Conservation (phyloP, 495 filamentous ascomycete genomes). For the Podospora sp. region DNA sequence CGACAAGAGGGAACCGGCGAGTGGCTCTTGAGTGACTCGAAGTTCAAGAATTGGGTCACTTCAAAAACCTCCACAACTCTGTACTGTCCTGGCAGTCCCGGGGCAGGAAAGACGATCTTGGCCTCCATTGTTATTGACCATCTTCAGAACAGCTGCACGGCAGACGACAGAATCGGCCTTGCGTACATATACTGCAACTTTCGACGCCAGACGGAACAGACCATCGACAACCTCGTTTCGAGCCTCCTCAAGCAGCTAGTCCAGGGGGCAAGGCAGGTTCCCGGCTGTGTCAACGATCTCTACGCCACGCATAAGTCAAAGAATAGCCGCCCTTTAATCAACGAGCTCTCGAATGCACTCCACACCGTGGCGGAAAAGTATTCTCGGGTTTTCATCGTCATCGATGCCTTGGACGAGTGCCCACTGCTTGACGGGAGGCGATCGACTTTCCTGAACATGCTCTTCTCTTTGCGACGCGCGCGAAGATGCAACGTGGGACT, state of each 20-base stretch:
- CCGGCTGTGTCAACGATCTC: no score
- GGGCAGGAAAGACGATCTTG: conserved; percentile 10
- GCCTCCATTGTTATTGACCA: conserved; percentile 4
- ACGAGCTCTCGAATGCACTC: background rate
- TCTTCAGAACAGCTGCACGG: background rate
- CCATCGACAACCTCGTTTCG: no score
- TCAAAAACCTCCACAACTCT: background rate
- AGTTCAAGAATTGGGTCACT: background rate
- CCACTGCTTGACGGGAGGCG: background rate
- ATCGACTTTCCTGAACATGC: background rate
- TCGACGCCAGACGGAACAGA: background rate
- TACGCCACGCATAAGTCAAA: background rate
- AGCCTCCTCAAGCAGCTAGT: no score
- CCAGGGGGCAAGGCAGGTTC: no score
- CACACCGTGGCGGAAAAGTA: background rate
- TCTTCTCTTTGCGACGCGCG: background rate
- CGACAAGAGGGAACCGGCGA: background rate
- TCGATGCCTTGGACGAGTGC: conserved; percentile 6
- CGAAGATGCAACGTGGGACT: background rate
- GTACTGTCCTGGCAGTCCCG: conserved; percentile 1
- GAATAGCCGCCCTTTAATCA: background rate
- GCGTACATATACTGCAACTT: conserved; percentile 1
- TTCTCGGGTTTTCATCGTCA: background rate
- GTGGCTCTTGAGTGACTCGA: background rate
- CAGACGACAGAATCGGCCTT: background rate